Evolutionary conservation across 441 rosid species (phyloP).

Genomic region (Gossypium laxum): DNA sequence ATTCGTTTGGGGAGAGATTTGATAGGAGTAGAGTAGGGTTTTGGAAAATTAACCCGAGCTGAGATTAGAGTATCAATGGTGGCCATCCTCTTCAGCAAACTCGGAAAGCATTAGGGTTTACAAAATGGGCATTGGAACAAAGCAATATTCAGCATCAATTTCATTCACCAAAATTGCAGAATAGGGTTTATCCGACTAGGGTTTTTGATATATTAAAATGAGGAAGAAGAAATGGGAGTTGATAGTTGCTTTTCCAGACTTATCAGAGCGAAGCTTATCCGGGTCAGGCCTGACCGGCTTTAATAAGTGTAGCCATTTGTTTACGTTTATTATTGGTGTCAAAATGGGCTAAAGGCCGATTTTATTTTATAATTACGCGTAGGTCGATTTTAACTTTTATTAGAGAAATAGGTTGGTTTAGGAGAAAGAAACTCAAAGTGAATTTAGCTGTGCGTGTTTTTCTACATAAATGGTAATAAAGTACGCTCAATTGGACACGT

Average conservation of each 20-base stretch:
- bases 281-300: neutral
- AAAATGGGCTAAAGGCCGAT: too few relatives aligned
- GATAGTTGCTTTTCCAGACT: neutral
- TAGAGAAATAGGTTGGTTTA: too few relatives aligned
- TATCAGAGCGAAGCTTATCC: slow-evolving; percentile 8
- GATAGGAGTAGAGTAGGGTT: slow-evolving; percentile 8
- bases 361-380: too few relatives aligned
- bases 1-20: slow-evolving; percentile 19
- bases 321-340: too few relatives aligned
- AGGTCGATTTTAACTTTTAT: too few relatives aligned
- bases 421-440: too few relatives aligned
- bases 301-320: neutral
- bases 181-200: slow-evolving; percentile 12
- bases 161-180: neutral
- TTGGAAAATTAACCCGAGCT: slow-evolving; percentile 37
- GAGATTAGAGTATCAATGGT: slow-evolving; percentile 40
- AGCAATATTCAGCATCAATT: neutral
- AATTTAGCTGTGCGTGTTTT: too few relatives aligned
- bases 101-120: slow-evolving; percentile 6
- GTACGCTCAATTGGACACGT: accelerated
- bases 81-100: slow-evolving; percentile 29
- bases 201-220: slow-evolving; percentile 4
- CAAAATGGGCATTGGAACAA: neutral
- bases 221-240: neutral
- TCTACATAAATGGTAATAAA: too few relatives aligned